Base-by-base conservation (phyloP, 2,329 filamentous ascomycete species). In the Xylaria sp. region DNA sequence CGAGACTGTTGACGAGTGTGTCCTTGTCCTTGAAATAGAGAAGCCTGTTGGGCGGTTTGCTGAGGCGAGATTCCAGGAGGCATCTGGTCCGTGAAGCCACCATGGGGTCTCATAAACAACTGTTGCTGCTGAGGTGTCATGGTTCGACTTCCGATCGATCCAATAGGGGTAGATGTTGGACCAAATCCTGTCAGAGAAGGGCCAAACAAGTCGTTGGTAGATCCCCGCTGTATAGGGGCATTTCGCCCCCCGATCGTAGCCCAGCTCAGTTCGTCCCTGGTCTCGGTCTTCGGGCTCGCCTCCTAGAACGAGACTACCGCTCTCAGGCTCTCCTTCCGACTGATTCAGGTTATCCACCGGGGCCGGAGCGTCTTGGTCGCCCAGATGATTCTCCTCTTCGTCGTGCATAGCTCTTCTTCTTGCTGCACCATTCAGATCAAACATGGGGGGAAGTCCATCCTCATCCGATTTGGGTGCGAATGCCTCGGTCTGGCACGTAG, bases 231-330 rank as follows among this genome's bases (percentile, higher is more conserved):
- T 39, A 91, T 89, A 8, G 92, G 90, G 2, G 89, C 87, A 6
- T 56, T 84, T 54, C 86, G 83, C 62, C 86, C 82, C 82, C 60
- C 84, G 82, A 49, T 82, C 80, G 47, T 82, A 82, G 52, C 73
- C 71, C 66, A 81, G 77, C 46, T 75, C 75, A 54, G 84, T 82
- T 16, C 79, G 78, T 16, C 74, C 70, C 50, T 76, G 75, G 19
- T 91, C 87, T 63, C 83, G 81, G 66, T 96, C 91, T 71, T 97
- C 93, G 0, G 93, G 93, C 72, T 97, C 93, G 49, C 93, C 93
- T 59, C 93, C 93, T 16, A 97, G 81, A 60, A 95, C 92, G 59
- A 94, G 80, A 71, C 93, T 97, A 11, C 85, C 85, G 66, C 89
- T 89, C 73, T 94, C 92, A 1, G 86, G 85, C 59, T 89, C 88